Evolutionary conservation across 225 moss, liverwort and hornwort genomes (phyloP).

Genomic region (Antitrichia curtipendula): DNA sequence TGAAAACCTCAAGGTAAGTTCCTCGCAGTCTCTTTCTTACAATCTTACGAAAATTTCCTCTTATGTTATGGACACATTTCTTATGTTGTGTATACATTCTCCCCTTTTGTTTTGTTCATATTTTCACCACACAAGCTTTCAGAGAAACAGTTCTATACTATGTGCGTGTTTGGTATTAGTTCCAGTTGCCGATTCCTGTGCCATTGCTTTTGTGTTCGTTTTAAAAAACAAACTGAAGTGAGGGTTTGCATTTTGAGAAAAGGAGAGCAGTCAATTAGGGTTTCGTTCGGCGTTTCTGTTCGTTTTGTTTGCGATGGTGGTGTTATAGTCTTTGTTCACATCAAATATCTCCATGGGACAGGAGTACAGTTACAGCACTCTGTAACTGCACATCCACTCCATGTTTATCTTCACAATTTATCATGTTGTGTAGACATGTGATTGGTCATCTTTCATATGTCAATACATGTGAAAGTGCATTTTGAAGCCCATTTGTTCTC

Average conservation of each 20-base stretch:
- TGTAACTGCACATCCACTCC: neutral
- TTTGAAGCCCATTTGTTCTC: neutral
- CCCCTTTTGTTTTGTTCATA: neutral
- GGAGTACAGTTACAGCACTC: neutral
- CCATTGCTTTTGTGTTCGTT: neutral
- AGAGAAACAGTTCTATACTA: neutral
- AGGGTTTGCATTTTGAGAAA: neutral
- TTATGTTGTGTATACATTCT: neutral
- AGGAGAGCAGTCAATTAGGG: neutral
- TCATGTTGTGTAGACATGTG: neutral
- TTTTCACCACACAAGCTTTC: neutral
- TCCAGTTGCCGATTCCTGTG: neutral
- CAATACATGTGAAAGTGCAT: neutral
- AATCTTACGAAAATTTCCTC: neutral
- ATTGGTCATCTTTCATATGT: neutral
- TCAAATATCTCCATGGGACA: too few relatives aligned
- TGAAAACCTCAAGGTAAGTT: constrained; percentile 15
- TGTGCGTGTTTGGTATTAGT: neutral
- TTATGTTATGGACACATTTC: neutral
- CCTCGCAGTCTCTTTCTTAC: neutral
- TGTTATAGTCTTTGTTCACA: neutral
- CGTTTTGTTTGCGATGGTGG: neutral
- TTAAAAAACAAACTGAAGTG: neutral
- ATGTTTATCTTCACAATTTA: neutral
- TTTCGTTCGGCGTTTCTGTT: neutral